These are phyloP conservation scores for Austroboletus novae-zelandiae DNA, from an alignment of 1,284 basidiomycete genomes.

Conservation along the genomic window DNA sequence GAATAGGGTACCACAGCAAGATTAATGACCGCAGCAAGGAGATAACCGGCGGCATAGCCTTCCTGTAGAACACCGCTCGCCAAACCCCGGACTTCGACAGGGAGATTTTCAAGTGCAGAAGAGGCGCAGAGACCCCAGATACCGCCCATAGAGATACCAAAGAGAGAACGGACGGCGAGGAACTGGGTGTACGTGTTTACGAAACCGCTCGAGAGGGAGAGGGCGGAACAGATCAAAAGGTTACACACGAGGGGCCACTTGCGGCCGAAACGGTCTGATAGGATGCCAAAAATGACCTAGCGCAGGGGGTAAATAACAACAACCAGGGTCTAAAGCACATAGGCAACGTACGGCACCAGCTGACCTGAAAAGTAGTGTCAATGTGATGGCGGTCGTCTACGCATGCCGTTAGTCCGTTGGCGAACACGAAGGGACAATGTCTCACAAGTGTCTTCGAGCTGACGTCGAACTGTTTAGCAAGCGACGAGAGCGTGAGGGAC, in stretches of 20 bases:
- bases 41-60: slow-evolving; percentile 71
- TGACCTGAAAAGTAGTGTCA: slow-evolving; percentile 90
- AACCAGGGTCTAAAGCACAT: too few relatives aligned
- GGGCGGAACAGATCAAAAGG: slow-evolving; percentile 64
- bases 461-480: slow-evolving; percentile 54
- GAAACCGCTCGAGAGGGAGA: slow-evolving; percentile 80
- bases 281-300: slow-evolving; percentile 71
- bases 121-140: slow-evolving; percentile 77
- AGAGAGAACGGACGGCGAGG: slow-evolving; percentile 72
- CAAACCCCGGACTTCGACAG: slow-evolving; percentile 82
- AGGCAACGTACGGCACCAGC: slow-evolving; percentile 64
- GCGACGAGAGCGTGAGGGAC: slow-evolving; percentile 63
- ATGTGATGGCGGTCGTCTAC: slow-evolving; percentile 83
- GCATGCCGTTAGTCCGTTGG: neutral
- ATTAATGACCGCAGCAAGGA: slow-evolving; percentile 72
- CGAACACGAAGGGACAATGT: slow-evolving; percentile 7
- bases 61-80: slow-evolving; percentile 84
- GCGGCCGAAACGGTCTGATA: slow-evolving; percentile 85
- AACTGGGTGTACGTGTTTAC: slow-evolving; percentile 68
- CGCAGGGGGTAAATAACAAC: neutral
- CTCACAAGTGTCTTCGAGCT: slow-evolving; percentile 52
- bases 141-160: slow-evolving; percentile 87
- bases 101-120: slow-evolving; percentile 87
- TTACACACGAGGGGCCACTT: slow-evolving; percentile 91
- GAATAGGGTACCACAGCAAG: slow-evolving; percentile 65